Base-by-base conservation (phyloP, 2,329 filamentous ascomycete species). In the Lachnellula subtilissima region DNA sequence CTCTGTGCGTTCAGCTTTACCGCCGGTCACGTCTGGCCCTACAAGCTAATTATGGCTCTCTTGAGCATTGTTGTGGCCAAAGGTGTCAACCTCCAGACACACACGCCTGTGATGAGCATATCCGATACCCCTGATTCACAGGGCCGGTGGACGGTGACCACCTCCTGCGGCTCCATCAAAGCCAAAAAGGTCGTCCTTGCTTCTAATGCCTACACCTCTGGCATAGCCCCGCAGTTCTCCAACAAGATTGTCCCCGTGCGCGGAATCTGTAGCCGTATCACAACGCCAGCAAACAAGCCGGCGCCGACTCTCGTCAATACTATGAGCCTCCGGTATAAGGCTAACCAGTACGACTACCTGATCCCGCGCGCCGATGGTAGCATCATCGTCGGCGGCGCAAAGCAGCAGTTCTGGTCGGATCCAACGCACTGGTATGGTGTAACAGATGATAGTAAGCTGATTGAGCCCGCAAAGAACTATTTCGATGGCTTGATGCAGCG, bases 131-230 rank as follows among this genome's bases (percentile, higher is more conserved):
- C 61, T 1, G 62, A 67, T 39, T 32, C 52, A 7, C 61, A 65
- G 9, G 65, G 65, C 12, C 61, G 60, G 46, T 83, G 78, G 73
- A 73, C 67, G 1, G 70, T 84, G 1, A 65, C 74, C 9, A 87
- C 84, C 3, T 66, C 74, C 0, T 76, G 84, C 19, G 86, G 85
- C 11, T 66, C 58, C 0, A 77, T 86, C 52, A 67, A 63, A 9
- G 75, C 86, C 1, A 74, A 72, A 25, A 78, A 77, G 36, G 74
- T 89, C 14, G 72, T 89, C 17, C 75, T 86, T 42, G 84, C 85
- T 9, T 87, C 83, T 2, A 89, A 89, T 61, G 86, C 75, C 12
- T 88, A 88, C 67, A 86, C 84, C 0, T 47, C 51, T 23, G 52
- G 42, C 32, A 67, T 89, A 7, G 71, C 85, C 1, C 83, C 84